Conservation (phyloP, 2,329 filamentous ascomycete genomes). For the Beauveria pseudobassiana region DNA sequence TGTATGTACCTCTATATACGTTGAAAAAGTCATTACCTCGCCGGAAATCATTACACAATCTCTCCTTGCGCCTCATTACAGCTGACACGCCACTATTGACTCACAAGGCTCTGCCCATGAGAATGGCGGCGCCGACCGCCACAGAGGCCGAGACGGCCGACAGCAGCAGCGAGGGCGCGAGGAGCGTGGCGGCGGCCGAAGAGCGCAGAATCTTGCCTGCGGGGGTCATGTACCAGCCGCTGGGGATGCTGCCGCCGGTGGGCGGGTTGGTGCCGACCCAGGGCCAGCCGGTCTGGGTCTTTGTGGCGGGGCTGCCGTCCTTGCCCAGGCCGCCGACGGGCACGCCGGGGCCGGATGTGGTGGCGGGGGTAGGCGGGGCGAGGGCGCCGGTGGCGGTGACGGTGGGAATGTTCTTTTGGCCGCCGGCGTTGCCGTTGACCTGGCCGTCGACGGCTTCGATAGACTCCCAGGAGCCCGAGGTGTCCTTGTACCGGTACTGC, state of each 20-base stretch:
- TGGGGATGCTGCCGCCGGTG: conserved; percentile 55
- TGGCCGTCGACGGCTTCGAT: conserved; percentile 74
- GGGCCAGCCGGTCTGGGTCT: conserved; percentile 57
- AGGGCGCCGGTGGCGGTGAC: conserved; percentile 49
- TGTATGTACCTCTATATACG: not conserved
- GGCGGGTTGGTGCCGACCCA: conserved; percentile 54
- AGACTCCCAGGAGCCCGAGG: conserved; percentile 69
- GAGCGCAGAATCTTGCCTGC: conserved; percentile 73
- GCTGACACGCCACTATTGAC: not conserved
- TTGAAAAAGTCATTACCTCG: not conserved
- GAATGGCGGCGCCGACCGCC: conserved; percentile 13
- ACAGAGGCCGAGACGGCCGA: conserved; percentile 21
- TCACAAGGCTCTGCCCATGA: conserved; percentile 14
- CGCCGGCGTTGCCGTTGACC: conserved; percentile 61
- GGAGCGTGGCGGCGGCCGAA: conserved; percentile 33
- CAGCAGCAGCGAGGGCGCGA: conserved; percentile 17
- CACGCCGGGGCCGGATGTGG: conserved; percentile 54
- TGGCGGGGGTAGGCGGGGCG: conserved; percentile 51
- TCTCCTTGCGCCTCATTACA: too few relatives aligned
- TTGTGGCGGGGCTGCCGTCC: conserved; percentile 44
- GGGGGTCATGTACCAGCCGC: conserved; percentile 72
- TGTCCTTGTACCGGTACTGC: conserved; percentile 74
- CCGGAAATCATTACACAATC: not conserved
- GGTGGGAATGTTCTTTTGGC: conserved; percentile 37
- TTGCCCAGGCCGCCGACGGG: conserved; percentile 62